Evolutionary conservation across 164 flowering plant genomes (phyloP).

Genomic region (Chimonanthus praecox): DNA sequence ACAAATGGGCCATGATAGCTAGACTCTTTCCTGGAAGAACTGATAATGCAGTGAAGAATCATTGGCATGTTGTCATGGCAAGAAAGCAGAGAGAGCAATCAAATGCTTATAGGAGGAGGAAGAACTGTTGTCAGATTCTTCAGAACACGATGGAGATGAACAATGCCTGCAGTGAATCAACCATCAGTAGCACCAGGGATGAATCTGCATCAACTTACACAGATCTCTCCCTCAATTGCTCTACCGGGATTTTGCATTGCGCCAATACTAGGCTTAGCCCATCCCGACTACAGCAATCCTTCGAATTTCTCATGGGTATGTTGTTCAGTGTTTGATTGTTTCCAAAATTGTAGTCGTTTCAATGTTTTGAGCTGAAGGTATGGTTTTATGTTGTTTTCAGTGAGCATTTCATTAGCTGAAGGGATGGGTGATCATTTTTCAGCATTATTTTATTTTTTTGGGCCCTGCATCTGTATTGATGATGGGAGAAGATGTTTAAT

Average conservation of each 20-base stretch:
- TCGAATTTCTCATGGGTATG: conserved; percentile 21
- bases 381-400: neutral
- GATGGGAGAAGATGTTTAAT: too few relatives aligned
- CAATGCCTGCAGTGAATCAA: conserved; percentile 40
- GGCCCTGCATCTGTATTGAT: too few relatives aligned
- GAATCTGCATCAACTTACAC: conserved; percentile 54
- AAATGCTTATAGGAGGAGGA: conserved; percentile 37
- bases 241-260: conserved; percentile 13
- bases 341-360: neutral
- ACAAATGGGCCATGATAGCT: conserved; percentile 80
- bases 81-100: conserved; percentile 52
- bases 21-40: conserved; percentile 73
- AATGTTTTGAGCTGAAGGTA: neutral
- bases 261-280: conserved; percentile 17
- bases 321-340: neutral
- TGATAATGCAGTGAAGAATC: conserved; percentile 83
- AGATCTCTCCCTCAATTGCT: conserved; percentile 44
- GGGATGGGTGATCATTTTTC: too few relatives aligned
- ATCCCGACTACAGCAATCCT: conserved; percentile 4
- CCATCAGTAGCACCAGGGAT: conserved; percentile 33
- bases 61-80: conserved; percentile 83
- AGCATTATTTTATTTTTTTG: too few relatives aligned
- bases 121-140: conserved; percentile 12
- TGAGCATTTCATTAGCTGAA: too few relatives aligned
- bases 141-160: conserved; percentile 5